A percentile compares a stretch with the other conserved stretches of the same genome.
Evolutionary conservation across 2,329 filamentous ascomycete species (phyloP).

Genomic region (Pseudogymnoascus verrucosus): DNA sequence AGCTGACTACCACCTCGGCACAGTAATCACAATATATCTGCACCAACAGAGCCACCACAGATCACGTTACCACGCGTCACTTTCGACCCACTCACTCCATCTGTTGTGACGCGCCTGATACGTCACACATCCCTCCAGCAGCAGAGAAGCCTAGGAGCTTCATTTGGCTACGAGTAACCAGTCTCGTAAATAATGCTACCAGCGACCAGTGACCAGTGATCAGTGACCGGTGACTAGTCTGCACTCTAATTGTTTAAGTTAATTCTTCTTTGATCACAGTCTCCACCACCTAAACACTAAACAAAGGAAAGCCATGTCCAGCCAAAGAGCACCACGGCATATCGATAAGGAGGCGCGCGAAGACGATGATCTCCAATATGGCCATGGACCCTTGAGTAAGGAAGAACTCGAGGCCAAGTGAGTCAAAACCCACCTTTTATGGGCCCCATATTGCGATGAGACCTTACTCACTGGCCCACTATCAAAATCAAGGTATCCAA

Average conservation of each 20-base stretch:
- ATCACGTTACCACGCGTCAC: background rate
- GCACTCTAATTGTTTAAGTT: background rate
- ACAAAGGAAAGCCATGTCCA: background rate
- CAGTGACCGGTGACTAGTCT: background rate
- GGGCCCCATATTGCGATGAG: background rate
- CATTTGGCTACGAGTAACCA: background rate
- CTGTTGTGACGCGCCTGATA: background rate
- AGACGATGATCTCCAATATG: constrained; percentile 43
- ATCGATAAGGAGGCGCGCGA: constrained; percentile 21
- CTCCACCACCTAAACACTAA: no score
- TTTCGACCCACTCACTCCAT: background rate
- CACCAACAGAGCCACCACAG: background rate
- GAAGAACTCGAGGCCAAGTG: constrained; percentile 22
- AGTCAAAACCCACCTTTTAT: constrained; percentile 6
- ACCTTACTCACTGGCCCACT: constrained; percentile 12
- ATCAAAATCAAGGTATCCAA: constrained; percentile 56
- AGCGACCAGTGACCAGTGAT: background rate
- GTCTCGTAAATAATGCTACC: background rate
- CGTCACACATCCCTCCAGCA: background rate
- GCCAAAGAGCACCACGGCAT: background rate
- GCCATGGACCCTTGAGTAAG: constrained; percentile 31
- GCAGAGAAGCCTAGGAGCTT: background rate
- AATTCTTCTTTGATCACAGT: background rate
- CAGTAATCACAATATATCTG: background rate
- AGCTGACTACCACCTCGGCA: background rate